Base-by-base conservation (phyloP, 768 basidiomycete species). In the Boletus edulis region DNA sequence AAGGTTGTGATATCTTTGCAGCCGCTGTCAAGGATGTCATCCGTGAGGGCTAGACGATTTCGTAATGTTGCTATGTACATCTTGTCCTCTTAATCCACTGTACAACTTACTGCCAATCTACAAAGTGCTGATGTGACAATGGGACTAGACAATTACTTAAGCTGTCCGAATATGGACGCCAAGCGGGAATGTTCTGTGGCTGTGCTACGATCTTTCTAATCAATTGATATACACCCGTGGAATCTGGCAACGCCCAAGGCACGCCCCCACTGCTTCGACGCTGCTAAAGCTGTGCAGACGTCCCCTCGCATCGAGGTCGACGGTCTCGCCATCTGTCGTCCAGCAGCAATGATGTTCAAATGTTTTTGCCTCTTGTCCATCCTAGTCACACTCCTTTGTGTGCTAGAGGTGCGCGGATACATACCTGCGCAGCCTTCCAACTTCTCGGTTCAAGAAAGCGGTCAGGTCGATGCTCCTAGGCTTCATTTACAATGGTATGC, bases 351-450 rank as follows among this genome's bases (percentile, higher is more conserved):
- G 68, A n/a, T 49, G 29, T 54, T 54, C 37, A 47, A 46, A 15
- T 29, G 8, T 18, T 17, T 58, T 46, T 35, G 22, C 22, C 18
- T 60, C 31, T 34, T 65, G 5, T 24, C 32, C 31, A 17, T 62
- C 18, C 49, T 55, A 5, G 13, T 63, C 20, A 34, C 52, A 8
- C 13, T 57, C 22, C 43, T 56, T 14, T 39, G 49, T 31, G 43
- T 56, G 14, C 43, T 57, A 11, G 50, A 35, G 6, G 71, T 61
- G 8, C 53, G 51, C 18, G 83, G 74, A 1, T 94, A 92, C 68
- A 80, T 89, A 57, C 91, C 91, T 0, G 91, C 91, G 3, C 66
- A 73, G 12, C 78, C 87, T 15, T 87, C 87, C 34, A 94, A 94
- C 67, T 75, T 81, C 52, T 85, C 87, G 0, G 58, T 69, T 18